Evolutionary conservation across 2,329 filamentous ascomycete species (phyloP).

Genomic region (Furcasterigmium sp.): DNA sequence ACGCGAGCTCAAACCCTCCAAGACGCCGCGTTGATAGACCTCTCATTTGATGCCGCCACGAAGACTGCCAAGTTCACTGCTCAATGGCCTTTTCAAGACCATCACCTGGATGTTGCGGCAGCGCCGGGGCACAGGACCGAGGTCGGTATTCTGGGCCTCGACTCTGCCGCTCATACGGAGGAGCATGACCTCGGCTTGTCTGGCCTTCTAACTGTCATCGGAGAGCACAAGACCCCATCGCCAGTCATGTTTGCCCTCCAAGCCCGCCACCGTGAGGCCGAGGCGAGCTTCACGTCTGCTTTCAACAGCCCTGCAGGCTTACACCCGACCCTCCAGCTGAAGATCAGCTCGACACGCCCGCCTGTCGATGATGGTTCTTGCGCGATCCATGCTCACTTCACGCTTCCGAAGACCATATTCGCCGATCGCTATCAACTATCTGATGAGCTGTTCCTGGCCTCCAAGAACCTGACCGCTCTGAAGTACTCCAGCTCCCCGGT

Average conservation of each 20-base stretch:
- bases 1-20: conserved; percentile 35
- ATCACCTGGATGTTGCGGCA: conserved; percentile 33
- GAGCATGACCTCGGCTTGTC: conserved; percentile 72
- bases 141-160: conserved; percentile 70
- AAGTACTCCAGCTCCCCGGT: conserved; percentile 69
- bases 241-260: conserved; percentile 80
- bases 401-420: conserved; percentile 76
- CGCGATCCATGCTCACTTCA: conserved; percentile 72
- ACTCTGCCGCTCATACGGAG: conserved; percentile 54
- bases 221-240: conserved; percentile 66
- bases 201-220: conserved; percentile 73
- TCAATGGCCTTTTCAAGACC: conserved; percentile 50
- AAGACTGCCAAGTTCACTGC: conserved; percentile 60
- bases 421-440: conserved; percentile 81
- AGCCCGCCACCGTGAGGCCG: conserved; percentile 57
- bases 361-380: conserved; percentile 56
- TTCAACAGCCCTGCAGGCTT: conserved; percentile 73
- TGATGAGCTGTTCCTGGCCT: conserved; percentile 70
- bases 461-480: conserved; percentile 69
- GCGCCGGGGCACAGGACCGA: conserved; percentile 58
- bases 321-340: conserved; percentile 73
- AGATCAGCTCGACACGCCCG: conserved; percentile 47
- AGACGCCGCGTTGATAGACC: conserved; percentile 62
- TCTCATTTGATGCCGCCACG: conserved; percentile 69
- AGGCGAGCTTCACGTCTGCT: conserved; percentile 50